A percentile compares a stretch with the other conserved stretches of the same genome.
These are phyloP conservation scores for Paramecium sexaurelia DNA, from an alignment of 73 alveolate genomes.

Conservation along the genomic window DNA sequence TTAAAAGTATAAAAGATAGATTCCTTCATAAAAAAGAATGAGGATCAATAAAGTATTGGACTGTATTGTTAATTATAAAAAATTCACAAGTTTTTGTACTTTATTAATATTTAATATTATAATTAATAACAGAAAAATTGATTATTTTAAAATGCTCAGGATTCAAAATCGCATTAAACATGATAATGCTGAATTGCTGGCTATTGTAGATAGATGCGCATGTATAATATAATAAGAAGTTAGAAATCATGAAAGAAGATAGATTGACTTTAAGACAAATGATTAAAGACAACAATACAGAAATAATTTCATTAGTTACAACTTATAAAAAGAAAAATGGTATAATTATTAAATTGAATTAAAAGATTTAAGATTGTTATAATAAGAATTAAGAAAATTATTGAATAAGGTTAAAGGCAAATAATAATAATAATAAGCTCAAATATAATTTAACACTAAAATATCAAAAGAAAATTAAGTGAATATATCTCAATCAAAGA, in stretches of 20 bases:
- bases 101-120: neutral
- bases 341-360: neutral
- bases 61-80: neutral
- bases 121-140: slow-evolving; percentile 46
- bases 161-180: slow-evolving; percentile 28
- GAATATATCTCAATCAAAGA: neutral
- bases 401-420: slow-evolving; percentile 11
- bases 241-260: slow-evolving; percentile 57
- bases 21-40: no score
- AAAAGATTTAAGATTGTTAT: neutral
- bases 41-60: no score
- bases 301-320: slow-evolving; percentile 40
- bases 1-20: no score
- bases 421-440: neutral
- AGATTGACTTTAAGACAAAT: neutral
- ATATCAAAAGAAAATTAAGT: neutral
- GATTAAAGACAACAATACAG: slow-evolving; percentile 42
- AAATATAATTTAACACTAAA: neutral
- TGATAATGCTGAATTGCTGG: slow-evolving; percentile 49
- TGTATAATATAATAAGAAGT: neutral
- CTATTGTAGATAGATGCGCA: slow-evolving; percentile 39
- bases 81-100: neutral
- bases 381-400: slow-evolving; percentile 38
- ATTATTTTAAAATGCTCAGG: slow-evolving; percentile 40
- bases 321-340: slow-evolving; percentile 56